Evolutionary conservation across 148 eudicot genomes (phyloP), one percentile per base, ranked within the genome.

Genomic region (Amaranthus hypochondriacus): DNA sequence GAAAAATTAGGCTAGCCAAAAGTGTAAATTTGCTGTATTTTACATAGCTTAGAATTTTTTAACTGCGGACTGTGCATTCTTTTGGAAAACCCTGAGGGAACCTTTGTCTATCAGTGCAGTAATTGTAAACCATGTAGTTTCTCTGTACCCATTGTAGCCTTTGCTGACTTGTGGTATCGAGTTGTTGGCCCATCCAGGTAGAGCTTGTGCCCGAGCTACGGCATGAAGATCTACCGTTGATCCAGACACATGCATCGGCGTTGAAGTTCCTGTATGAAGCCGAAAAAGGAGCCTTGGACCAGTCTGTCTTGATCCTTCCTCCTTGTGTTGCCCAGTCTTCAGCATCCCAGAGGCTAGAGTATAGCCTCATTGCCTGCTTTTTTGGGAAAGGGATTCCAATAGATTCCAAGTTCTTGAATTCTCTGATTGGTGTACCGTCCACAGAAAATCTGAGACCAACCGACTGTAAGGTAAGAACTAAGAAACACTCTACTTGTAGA

Each of bases 111-210:
- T 84, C 87, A 53, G 79, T 21, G 74, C 84, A 84, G 69, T 84
- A 84, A 43, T 84, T 81, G 69, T 81, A 81, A 28, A 84, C 74
- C 87, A 79, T 81, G 68, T 42, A 78, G 62, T 79, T 77, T 56
- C 77, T 58, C 66, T 81, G 87, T 28, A 79, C 79, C 83, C 81
- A 76, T 51, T 50, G 75, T 50, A 84, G 52, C 73, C 84, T 81
- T 46, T 73, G 75, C 57, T 81, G 78, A 9, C 77, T 76, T 2
- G 62, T 71, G 9, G 76, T 72, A 67, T 81, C 84, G 2, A 84
- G 69, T 56, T 68, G 81, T 56, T 79, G 81, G 50, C 61, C 77
- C 75, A 76, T 73, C 84, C 84, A 84, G 50, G 78, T 12, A 56
- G 67, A 60, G 4, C 62, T 71, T 7, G 76, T 28, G 52, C 55